Conservation (phyloP, 805 yeast genomes). For the Wickerhamiella domercqiae region DNA sequence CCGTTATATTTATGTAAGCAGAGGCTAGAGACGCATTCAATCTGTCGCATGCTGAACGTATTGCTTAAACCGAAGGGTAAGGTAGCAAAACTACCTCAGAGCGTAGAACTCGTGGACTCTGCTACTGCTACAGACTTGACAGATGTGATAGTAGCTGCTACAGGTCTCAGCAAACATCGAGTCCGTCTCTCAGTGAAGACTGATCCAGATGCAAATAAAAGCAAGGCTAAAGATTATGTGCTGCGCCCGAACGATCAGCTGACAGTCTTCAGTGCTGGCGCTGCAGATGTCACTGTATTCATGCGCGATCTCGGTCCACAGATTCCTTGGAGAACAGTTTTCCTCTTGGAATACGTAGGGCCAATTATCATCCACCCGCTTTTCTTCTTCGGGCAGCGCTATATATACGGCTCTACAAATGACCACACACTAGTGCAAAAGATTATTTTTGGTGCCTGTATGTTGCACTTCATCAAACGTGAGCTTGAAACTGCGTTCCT, state of each 20-base stretch:
- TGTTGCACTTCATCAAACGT: slow-evolving; percentile 73
- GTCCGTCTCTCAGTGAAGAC: slow-evolving; percentile 35
- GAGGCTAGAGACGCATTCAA: too few species aligned
- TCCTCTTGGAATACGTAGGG: slow-evolving; percentile 73
- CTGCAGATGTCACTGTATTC: slow-evolving; percentile 28
- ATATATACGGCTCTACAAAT: slow-evolving; percentile 23
- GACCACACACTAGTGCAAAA: slow-evolving; percentile 38
- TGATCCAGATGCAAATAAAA: slow-evolving; percentile 2
- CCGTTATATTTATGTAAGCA: too few species aligned
- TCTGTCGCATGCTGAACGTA: not conserved
- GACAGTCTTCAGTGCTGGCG: slow-evolving; percentile 31
- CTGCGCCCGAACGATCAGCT: slow-evolving; percentile 33
- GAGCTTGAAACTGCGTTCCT: slow-evolving; percentile 75
- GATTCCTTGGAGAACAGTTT: slow-evolving; percentile 85
- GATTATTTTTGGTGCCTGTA: slow-evolving; percentile 37
- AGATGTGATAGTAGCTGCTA: slow-evolving; percentile 28
- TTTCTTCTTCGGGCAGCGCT: slow-evolving; percentile 27
- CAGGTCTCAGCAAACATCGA: slow-evolving; percentile 35
- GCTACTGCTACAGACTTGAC: not conserved
- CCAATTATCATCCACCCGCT: slow-evolving; percentile 71
- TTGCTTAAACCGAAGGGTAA: not conserved
- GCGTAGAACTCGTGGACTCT: not conserved
- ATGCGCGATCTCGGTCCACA: slow-evolving; percentile 91
- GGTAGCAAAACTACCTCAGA: not conserved
- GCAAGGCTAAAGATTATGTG: slow-evolving; percentile 27